A percentile compares a stretch with the other conserved stretches of the same genome.
These are phyloP conservation scores for Discostella pseudostelligera DNA, from an alignment of 108 stramenopile genomes.

Conservation along the genomic window DNA sequence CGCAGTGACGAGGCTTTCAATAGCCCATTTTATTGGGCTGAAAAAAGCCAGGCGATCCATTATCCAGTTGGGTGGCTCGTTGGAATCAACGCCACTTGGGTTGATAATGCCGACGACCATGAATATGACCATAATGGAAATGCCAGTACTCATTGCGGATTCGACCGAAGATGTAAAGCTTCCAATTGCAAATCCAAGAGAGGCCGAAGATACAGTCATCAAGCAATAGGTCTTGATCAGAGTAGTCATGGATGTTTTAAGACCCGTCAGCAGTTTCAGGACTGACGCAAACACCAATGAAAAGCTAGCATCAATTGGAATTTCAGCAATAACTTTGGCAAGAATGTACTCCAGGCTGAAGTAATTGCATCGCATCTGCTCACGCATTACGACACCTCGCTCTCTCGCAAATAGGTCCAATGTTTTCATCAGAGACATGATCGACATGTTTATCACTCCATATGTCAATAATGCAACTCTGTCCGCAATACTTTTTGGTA, in stretches of 20 bases:
- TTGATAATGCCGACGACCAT: conserved; percentile 84
- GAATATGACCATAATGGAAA: conserved; percentile 53
- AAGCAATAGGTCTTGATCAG: conserved; percentile 68
- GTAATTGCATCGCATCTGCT: conserved; percentile 70
- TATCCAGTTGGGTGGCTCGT: conserved; percentile 47
- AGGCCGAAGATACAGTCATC: conserved; percentile 73
- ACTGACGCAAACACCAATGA: conserved; percentile 62
- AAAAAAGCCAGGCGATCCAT: conserved; percentile 51
- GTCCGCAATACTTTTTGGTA: conserved; percentile 78
- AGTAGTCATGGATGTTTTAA: conserved; percentile 54
- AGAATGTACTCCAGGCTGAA: conserved; percentile 80
- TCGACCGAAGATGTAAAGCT: conserved; percentile 57
- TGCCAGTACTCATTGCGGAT: conserved; percentile 61
- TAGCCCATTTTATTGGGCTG: conserved; percentile 77
- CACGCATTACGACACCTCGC: conserved; percentile 72
- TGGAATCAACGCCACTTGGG: conserved; percentile 69
- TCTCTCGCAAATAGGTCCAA: conserved; percentile 78
- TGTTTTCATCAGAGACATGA: conserved; percentile 83
- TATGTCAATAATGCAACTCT: conserved; percentile 77
- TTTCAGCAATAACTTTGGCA: conserved; percentile 76
- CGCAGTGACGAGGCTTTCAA: conserved; percentile 71
- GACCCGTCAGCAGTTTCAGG: conserved; percentile 58
- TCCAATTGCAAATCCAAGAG: conserved; percentile 83
- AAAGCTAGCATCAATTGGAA: conserved; percentile 74
- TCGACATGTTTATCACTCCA: conserved; percentile 72